These are phyloP conservation scores for Mycena rosella DNA, from an alignment of 768 basidiomycete genomes.

Conservation along the genomic window DNA sequence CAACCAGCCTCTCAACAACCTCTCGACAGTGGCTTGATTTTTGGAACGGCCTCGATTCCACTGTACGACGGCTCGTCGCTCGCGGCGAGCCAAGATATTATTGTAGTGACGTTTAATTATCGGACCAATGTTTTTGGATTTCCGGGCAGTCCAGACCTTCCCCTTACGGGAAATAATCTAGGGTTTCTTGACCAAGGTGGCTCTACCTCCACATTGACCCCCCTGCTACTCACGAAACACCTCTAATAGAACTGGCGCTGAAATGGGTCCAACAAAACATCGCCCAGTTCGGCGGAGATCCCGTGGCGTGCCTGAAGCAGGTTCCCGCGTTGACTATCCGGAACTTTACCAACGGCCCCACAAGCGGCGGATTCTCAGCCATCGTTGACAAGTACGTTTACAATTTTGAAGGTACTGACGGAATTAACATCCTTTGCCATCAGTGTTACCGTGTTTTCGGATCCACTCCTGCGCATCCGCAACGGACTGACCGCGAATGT, in stretches of 20 bases:
- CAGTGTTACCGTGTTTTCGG: conserved; percentile 27
- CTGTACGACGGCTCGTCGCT: conserved; percentile 24
- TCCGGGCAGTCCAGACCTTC: conserved; percentile 28
- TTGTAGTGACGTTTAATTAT: conserved; percentile 31
- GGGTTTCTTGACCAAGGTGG: conserved; percentile 48
- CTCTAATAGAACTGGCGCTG: conserved; percentile 40
- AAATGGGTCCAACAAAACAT: conserved; percentile 60
- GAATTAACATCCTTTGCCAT: too few relatives aligned
- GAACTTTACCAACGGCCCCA: conserved; percentile 33
- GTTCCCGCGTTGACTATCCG: conserved; percentile 39
- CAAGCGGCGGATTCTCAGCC: conserved; percentile 13
- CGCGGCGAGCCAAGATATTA: conserved; percentile 21
- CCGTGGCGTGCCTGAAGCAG: conserved; percentile 40
- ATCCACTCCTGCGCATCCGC: conserved; percentile 37
- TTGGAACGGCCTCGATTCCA: conserved; percentile 27
- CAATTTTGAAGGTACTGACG: neutral
- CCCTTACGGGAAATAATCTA: conserved; percentile 29
- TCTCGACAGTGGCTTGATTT: conserved; percentile 1
- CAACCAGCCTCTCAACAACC: neutral
- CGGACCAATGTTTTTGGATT: conserved; percentile 34
- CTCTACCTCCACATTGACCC: neutral
- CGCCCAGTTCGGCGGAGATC: conserved; percentile 59
- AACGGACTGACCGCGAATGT: conserved; percentile 32
- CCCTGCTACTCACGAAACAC: neutral
- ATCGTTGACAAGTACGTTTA: conserved; percentile 30